phyloP scores from a whole-genome alignment of 2,329 filamentous ascomycete genomes.

The Trichoderma atroviride region DNA sequence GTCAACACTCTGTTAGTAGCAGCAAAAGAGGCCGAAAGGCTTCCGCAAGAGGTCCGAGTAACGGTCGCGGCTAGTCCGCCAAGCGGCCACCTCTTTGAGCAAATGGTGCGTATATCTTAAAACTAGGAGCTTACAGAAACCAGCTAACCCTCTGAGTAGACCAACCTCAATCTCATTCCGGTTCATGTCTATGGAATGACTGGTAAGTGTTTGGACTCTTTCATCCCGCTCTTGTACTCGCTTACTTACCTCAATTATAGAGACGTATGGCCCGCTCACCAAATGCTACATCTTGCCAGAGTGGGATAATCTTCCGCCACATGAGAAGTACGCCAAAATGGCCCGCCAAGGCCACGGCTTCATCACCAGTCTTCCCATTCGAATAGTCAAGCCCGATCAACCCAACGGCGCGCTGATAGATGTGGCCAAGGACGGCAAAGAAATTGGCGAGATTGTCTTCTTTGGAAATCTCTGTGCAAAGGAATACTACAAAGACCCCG shows the following conservation, averaged over 20 bases:
- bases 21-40: constrained; percentile 69
- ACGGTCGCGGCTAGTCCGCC: constrained; percentile 93
- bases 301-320: constrained; percentile 74
- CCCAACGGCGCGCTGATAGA: constrained; percentile 59
- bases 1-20: constrained; percentile 93
- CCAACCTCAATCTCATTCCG: constrained; percentile 76
- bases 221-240: too few species aligned
- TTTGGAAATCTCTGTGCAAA: constrained; percentile 88
- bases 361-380: constrained; percentile 76
- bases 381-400: constrained; percentile 79
- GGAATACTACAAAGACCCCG: constrained; percentile 88
- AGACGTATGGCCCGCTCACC: constrained; percentile 95
- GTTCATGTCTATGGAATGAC: constrained; percentile 91
- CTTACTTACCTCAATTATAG: constrained; percentile 34
- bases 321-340: constrained; percentile 87
- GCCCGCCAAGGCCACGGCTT: constrained; percentile 93
- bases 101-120: constrained; percentile 70
- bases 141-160: constrained; percentile 32
- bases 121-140: not conserved
- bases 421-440: constrained; percentile 51
- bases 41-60: constrained; percentile 75
- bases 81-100: constrained; percentile 85
- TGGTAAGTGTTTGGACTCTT: constrained; percentile 33
- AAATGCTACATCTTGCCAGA: constrained; percentile 86
- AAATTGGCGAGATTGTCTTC: constrained; percentile 71